Percentiles rank a stretch among this genome's conserved stretches.
Evolutionary conservation across 2,329 filamentous ascomycete species (phyloP).

Genomic region (Kalmusia sp.): DNA sequence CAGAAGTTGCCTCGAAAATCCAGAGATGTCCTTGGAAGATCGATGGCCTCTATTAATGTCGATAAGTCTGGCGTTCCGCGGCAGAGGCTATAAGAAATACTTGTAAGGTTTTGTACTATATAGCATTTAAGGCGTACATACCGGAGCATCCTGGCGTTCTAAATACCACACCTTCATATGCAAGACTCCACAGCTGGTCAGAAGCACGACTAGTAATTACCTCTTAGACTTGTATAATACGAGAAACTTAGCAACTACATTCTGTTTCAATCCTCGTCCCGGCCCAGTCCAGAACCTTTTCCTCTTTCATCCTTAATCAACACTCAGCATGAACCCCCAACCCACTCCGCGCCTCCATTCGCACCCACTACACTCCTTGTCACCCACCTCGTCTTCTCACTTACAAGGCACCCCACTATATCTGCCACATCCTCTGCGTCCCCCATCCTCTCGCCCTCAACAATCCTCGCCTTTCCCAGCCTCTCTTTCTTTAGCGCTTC

Average conservation of each 20-base stretch:
- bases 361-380: constrained; percentile 48
- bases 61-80: background rate
- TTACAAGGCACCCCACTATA: constrained; percentile 62
- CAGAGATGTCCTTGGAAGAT: too few relatives aligned
- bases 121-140: background rate
- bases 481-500: constrained; percentile 23
- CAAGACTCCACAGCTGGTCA: background rate
- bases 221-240: background rate
- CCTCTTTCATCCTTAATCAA: too few relatives aligned
- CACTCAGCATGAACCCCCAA: constrained; percentile 19
- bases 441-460: constrained; percentile 29
- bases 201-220: background rate
- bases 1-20: background rate
- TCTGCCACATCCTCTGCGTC: constrained; percentile 66
- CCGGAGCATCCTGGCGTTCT: background rate
- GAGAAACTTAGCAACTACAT: background rate
- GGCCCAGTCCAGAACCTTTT: too few relatives aligned
- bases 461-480: constrained; percentile 27
- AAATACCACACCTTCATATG: background rate
- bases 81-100: background rate
- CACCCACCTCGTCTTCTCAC: constrained; percentile 43
- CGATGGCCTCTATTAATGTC: too few relatives aligned
- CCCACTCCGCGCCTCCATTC: constrained; percentile 37
- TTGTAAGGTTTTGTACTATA: background rate
- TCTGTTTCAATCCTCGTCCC: too few relatives aligned